phyloP scores from a whole-genome alignment of 495 filamentous ascomycete genomes.

The Lophiostoma macrostomum region DNA sequence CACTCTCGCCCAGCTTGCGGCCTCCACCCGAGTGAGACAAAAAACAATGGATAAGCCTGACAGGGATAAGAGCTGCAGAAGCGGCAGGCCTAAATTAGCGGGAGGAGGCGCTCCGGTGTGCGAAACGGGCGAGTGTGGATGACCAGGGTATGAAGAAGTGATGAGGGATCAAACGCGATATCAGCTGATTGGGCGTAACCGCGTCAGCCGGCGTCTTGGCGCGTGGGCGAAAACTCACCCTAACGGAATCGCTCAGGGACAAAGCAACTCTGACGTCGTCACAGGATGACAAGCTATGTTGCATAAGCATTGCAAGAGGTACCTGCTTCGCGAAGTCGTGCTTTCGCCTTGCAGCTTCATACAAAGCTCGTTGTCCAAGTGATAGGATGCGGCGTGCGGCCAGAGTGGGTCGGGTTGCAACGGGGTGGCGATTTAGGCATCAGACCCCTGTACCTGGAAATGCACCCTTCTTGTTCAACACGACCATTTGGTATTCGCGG shows the following conservation, averaged over 20 bases:
- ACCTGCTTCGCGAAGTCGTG: too few relatives aligned
- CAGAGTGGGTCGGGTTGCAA: constrained; percentile 15
- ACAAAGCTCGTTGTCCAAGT: constrained; percentile 4
- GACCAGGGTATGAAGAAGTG: background rate
- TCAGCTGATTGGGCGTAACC: constrained; percentile 21
- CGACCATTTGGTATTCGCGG: constrained; percentile 80
- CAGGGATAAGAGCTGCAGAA: background rate
- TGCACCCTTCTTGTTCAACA: constrained; percentile 83
- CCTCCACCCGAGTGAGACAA: background rate
- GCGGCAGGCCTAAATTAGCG: constrained; percentile 17
- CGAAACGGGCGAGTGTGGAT: constrained; percentile 5
- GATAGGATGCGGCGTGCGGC: background rate
- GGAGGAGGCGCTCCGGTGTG: constrained; percentile 15
- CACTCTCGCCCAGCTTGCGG: background rate
- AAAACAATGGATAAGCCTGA: background rate
- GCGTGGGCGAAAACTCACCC: constrained; percentile 1
- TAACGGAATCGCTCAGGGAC: background rate
- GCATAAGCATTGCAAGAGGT: too few relatives aligned
- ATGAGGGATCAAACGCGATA: constrained; percentile 11
- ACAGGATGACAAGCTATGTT: too few relatives aligned
- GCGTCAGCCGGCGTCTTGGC: constrained; percentile 2
- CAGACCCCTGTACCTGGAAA: constrained; percentile 94
- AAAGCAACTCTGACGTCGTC: too few relatives aligned
- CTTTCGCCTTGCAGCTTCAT: too few relatives aligned
- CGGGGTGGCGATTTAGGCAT: constrained; percentile 22